Evolutionary conservation across 176 grass and related monocot genomes (phyloP).

Genomic region (Zoysia japonica): DNA sequence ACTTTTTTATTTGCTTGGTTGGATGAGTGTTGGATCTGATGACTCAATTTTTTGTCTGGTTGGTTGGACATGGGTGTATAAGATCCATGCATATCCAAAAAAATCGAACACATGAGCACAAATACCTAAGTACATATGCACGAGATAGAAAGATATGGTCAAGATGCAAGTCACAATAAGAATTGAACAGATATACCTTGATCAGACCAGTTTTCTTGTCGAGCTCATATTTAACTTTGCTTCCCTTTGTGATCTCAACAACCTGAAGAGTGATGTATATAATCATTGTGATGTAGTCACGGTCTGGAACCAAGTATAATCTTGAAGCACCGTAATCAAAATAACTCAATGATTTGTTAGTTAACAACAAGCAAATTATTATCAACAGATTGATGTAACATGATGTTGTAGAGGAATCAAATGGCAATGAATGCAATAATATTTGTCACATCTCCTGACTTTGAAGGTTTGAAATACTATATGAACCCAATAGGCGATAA

Average conservation of each 20-base stretch:
- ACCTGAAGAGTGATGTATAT: constrained; percentile 38
- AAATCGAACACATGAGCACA: background rate
- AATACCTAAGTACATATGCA: background rate
- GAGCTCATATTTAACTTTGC: constrained; percentile 85
- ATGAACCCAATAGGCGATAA: background rate
- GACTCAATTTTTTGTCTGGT: background rate
- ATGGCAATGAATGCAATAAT: background rate
- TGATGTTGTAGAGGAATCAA: constrained; percentile 10
- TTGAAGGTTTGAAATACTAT: background rate
- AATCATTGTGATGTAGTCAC: background rate
- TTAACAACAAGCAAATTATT: background rate
- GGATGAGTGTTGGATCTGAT: no score
- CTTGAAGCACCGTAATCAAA: background rate
- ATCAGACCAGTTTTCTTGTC: constrained; percentile 76
- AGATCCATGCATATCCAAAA: no score
- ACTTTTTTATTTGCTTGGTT: background rate
- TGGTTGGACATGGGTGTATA: background rate
- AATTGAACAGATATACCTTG: constrained; percentile 49
- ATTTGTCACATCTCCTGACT: background rate
- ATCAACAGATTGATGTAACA: background rate
- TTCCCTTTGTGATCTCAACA: constrained; percentile 83
- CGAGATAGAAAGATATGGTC: constrained; percentile 13
- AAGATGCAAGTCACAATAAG: background rate
- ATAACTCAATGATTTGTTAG: background rate
- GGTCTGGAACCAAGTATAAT: background rate